phyloP scores from a whole-genome alignment of 2,329 filamentous ascomycete genomes.

The Periconia sp. region DNA sequence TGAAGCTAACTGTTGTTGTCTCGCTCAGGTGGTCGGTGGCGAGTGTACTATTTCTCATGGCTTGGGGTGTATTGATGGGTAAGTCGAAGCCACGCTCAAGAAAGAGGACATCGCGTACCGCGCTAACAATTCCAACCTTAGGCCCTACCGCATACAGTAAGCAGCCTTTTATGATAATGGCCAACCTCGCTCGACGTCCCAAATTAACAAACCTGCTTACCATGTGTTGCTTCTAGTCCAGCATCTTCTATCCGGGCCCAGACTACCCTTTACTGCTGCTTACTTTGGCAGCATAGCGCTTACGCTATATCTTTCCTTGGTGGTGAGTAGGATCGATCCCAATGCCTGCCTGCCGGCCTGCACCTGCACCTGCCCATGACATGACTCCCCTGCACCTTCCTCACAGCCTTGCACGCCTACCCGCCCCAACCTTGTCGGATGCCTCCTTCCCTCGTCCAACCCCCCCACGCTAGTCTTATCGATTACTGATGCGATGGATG shows the following conservation, averaged over 20 bases:
- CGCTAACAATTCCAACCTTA: background rate
- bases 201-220: background rate
- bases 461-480: conserved; percentile 36
- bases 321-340: conserved; percentile 63
- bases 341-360: conserved; percentile 9
- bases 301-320: conserved; percentile 89
- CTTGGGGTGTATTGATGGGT: conserved; percentile 94
- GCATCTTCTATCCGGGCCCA: conserved; percentile 80
- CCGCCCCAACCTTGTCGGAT: conserved; percentile 20
- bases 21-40: conserved; percentile 85
- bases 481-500: conserved; percentile 34
- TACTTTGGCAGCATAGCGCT: conserved; percentile 93
- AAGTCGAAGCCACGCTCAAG: conserved; percentile 52
- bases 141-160: conserved; percentile 2
- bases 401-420: conserved; percentile 17
- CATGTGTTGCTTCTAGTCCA: conserved; percentile 49
- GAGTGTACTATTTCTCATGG: conserved; percentile 83
- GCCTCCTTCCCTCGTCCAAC: conserved; percentile 18
- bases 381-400: conserved; percentile 21
- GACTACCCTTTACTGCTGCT: conserved; percentile 87
- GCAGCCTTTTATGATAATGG: conserved; percentile 8
- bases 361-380: background rate
- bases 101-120: background rate
- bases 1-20: conserved; percentile 40
- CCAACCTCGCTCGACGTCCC: conserved; percentile 7